phyloP scores from a whole-genome alignment of 2,329 filamentous ascomycete species.

The Pseudopyrenochaeta lycopersici region DNA sequence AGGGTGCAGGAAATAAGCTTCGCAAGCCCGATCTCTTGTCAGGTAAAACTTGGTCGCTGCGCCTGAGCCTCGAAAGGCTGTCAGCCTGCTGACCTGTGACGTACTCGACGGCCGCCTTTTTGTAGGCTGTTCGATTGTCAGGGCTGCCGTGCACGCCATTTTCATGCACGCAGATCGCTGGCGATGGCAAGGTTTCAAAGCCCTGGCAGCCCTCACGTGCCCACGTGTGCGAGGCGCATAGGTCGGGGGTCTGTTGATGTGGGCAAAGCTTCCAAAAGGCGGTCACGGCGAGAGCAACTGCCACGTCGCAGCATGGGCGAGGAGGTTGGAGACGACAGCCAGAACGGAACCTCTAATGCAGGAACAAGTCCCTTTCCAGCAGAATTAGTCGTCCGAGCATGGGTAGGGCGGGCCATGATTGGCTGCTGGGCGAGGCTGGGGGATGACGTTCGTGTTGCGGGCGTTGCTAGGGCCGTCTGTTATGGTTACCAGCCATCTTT shows the following conservation, averaged over 20 bases:
- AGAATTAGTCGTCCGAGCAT: constrained; percentile 13
- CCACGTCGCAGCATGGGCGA: constrained; percentile 36
- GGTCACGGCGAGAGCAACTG: constrained; percentile 12
- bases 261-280: no score
- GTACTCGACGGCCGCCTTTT: neutral
- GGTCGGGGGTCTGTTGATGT: no score
- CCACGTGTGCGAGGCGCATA: no score
- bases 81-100: constrained; percentile 10
- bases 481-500: constrained; percentile 36
- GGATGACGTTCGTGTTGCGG: constrained; percentile 28
- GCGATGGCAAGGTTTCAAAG: no score
- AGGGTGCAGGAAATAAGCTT: constrained; percentile 16
- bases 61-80: neutral
- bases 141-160: neutral
- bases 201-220: no score
- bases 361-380: constrained; percentile 27
- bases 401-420: constrained; percentile 23
- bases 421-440: constrained; percentile 20
- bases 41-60: constrained; percentile 2
- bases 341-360: constrained; percentile 27
- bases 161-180: neutral
- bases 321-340: constrained; percentile 32
- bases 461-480: constrained; percentile 28
- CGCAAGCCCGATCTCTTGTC: constrained; percentile 1
- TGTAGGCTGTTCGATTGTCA: neutral